Conservation (phyloP, 495 filamentous ascomycete species). For the Schizothecium vesticola region DNA sequence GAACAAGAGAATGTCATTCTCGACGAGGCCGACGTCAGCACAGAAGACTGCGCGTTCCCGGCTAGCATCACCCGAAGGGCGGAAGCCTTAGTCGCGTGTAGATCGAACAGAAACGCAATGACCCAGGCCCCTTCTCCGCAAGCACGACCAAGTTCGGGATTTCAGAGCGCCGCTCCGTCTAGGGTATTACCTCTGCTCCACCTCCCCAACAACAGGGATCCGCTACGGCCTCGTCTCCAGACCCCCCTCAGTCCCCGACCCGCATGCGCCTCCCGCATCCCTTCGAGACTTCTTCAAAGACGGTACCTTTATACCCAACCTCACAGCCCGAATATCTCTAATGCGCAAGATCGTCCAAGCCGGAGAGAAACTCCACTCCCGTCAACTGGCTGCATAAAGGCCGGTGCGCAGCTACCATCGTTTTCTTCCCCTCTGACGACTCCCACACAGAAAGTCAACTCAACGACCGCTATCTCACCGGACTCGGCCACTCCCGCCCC, state of each 20-base stretch:
- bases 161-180: neutral
- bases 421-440: neutral
- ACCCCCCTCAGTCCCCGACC: neutral
- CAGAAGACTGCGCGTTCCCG: neutral
- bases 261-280: neutral
- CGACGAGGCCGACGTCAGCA: neutral
- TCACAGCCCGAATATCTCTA: neutral
- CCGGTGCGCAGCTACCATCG: neutral
- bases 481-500: neutral
- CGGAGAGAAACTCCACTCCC: neutral
- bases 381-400: constrained; percentile 6
- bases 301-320: neutral
- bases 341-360: neutral
- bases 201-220: neutral
- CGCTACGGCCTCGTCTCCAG: constrained; percentile 1
- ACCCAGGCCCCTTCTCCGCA: neutral
- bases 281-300: neutral
- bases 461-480: neutral
- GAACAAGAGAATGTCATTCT: neutral
- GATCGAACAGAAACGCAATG: neutral
- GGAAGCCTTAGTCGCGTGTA: neutral
- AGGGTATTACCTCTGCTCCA: neutral
- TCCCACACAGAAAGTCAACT: neutral
- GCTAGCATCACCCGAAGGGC: neutral
- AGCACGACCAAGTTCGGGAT: neutral